Evolutionary conservation across 495 filamentous ascomycete species (phyloP).

Genomic region (Trichodelitschia bisporula): DNA sequence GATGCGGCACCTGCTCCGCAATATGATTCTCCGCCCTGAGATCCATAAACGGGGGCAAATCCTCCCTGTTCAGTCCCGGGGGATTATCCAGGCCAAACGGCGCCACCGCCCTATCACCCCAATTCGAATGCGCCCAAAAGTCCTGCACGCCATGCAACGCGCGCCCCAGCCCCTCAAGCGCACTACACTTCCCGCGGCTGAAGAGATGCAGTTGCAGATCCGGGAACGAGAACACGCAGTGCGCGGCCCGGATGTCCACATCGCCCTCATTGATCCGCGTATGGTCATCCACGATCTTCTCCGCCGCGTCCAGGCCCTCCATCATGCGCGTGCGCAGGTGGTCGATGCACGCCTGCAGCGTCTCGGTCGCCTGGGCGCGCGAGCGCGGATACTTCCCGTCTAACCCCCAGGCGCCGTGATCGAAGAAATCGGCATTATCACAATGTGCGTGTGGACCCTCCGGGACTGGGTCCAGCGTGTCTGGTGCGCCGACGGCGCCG

Average conservation of each 20-base stretch:
- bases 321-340: not conserved
- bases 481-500: too few species aligned
- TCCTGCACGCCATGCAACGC: too few species aligned
- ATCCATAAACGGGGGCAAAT: too few species aligned
- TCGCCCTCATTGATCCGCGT: not conserved
- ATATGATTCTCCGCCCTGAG: too few species aligned
- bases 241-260: not conserved
- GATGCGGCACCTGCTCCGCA: too few species aligned
- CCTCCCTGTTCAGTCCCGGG: too few species aligned
- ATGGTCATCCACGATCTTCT: constrained; percentile 1
- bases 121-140: too few species aligned
- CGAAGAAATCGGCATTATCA: constrained; percentile 1
- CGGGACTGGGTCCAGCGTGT: not conserved
- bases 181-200: not conserved
- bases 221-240: not conserved
- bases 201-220: too few species aligned
- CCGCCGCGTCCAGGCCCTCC: not conserved
- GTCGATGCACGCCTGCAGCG: not conserved
- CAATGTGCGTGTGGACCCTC: constrained; percentile 1
- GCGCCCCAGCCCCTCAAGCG: not conserved
- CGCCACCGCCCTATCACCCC: too few species aligned
- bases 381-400: not conserved
- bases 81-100: too few species aligned
- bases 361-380: not conserved
- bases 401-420: too few species aligned